Conservation (phyloP, 2,329 filamentous ascomycete genomes). For the Pseudofabraea citricarpa region DNA sequence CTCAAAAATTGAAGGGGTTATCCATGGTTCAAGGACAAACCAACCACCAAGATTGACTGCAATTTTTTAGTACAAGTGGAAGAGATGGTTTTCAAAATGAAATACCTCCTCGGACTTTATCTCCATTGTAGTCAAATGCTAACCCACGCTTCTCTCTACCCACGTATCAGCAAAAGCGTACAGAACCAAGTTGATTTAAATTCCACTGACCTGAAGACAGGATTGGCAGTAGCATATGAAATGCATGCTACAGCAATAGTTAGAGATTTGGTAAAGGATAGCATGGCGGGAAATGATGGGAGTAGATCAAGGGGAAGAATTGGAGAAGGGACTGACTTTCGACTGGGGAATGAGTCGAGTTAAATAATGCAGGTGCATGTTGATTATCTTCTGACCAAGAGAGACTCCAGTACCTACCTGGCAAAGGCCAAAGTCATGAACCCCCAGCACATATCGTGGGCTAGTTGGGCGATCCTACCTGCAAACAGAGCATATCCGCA, state of each 20-base stretch:
- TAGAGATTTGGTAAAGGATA: not conserved
- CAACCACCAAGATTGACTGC: conserved; percentile 59
- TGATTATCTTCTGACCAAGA: too few relatives aligned
- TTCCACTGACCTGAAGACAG: not conserved
- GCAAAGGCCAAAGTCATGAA: too few relatives aligned
- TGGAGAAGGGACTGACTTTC: too few relatives aligned
- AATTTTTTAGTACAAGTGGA: not conserved
- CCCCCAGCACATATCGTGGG: too few relatives aligned
- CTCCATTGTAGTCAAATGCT: conserved; percentile 45
- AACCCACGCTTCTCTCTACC: conserved; percentile 19
- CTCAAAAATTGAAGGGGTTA: conserved; percentile 50
- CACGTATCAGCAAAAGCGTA: conserved; percentile 6
- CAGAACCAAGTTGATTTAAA: too few relatives aligned
- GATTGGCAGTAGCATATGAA: not conserved
- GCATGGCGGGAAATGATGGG: too few relatives aligned
- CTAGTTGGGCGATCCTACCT: too few relatives aligned
- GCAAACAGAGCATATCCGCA: too few relatives aligned
- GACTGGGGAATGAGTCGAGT: too few relatives aligned
- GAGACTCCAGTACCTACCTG: too few relatives aligned
- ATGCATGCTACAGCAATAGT: not conserved
- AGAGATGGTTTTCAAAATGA: not conserved
- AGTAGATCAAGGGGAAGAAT: too few relatives aligned
- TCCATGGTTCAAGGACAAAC: conserved; percentile 47
- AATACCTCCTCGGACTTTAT: conserved; percentile 48
- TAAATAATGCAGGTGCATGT: too few relatives aligned